Conservation (phyloP, 768 basidiomycete species). For the Boletales sp. region DNA sequence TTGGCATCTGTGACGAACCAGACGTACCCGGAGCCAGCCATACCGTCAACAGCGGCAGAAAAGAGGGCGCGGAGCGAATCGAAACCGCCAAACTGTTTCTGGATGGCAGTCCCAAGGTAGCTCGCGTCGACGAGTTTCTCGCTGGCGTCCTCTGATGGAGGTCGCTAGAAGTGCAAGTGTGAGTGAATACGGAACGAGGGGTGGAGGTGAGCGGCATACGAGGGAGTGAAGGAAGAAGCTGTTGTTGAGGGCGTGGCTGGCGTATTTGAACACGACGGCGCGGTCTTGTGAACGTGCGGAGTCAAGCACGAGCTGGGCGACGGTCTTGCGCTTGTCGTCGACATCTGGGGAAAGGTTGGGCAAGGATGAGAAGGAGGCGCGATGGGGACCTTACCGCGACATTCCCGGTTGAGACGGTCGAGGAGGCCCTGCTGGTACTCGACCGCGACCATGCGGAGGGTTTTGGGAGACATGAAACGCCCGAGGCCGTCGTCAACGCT, state of each 20-base stretch:
- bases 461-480: constrained; percentile 71
- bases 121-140: constrained; percentile 18
- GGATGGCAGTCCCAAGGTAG: constrained; percentile 19
- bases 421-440: constrained; percentile 88
- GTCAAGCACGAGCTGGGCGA: constrained; percentile 70
- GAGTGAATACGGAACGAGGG: neutral
- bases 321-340: constrained; percentile 48
- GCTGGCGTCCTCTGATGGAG: constrained; percentile 25
- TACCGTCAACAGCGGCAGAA: constrained; percentile 71
- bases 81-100: constrained; percentile 56
- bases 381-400: constrained; percentile 54
- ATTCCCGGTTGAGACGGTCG: constrained; percentile 69
- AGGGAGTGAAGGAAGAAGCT: constrained; percentile 88
- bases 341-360: constrained; percentile 40
- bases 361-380: neutral
- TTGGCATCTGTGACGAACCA: constrained; percentile 79
- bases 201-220: constrained; percentile 45
- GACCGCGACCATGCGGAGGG: constrained; percentile 65
- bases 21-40: constrained; percentile 77
- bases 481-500: constrained; percentile 68
- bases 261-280: constrained; percentile 83
- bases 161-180: constrained; percentile 23
- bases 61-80: constrained; percentile 70
- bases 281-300: constrained; percentile 56
- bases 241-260: constrained; percentile 90